Base-by-base conservation (phyloP, 2,329 filamentous ascomycete species). In the Trichocomaceae sp. region DNA sequence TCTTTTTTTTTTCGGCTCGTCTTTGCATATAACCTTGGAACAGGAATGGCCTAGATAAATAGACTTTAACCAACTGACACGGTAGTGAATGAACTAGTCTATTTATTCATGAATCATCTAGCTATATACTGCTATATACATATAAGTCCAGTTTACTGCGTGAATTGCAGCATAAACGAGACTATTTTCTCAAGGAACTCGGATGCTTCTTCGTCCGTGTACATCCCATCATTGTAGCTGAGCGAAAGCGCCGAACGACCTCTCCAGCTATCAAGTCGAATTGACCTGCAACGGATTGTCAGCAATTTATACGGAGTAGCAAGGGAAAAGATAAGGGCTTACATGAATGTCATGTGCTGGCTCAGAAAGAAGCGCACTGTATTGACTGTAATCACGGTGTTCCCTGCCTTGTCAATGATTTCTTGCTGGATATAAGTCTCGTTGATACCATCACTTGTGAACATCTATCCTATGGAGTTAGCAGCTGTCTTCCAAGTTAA, bases 341-440 rank as follows among this genome's bases (percentile, higher is more conserved):
- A 55, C 53, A 55, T 15, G 13, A 37, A 55, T 47, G 53, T 41
- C 48, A 55, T 37, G 12, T 55, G 52, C 22, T 55, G 53, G 23
- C 52, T 52, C 7, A 47, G 19, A 26, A 52, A 46, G 48, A 55
- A 55, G n/a, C 39, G 47, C 4, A 55, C 47, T 7, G 31, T 47
- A 13, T 55, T 37, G 22, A 55, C 39, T 9, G 47, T 29, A 10
- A 55, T 22, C 12, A 39, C 22, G 13, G 37, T 20, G 2, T 52
- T 45, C 5, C 50, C 50, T 37, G n/a, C 13, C 20, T 55, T 46
- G 41, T 55, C 53, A 20, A 20, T 45, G 13, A 55, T 39, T 39
- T 55, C 47, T n/a, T 48, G 47, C 13, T 35, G 46, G 42, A 55
- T 51, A 31, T 47, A 55, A 5, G 39, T 50, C 10, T 55, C 53